Evolutionary conservation across 495 filamentous ascomycete genomes (phyloP).

Genomic region (Lasiosphaeria miniovina): DNA sequence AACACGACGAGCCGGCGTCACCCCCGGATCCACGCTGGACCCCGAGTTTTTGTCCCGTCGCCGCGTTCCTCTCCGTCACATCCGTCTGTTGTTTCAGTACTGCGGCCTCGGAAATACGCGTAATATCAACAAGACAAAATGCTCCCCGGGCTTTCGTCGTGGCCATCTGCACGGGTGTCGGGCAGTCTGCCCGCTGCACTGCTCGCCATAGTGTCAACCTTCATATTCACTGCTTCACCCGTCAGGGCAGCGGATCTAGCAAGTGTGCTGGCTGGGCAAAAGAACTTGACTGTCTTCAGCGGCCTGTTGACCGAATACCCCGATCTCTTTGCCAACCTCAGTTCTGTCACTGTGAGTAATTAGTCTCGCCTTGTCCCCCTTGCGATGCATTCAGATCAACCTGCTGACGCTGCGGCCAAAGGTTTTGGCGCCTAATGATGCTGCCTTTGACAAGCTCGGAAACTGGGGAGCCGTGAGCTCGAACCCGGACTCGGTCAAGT

Average conservation of each 20-base stretch:
- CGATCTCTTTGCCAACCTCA: background rate
- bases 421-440: constrained; percentile 26
- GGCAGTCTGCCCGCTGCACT: background rate
- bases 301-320: background rate
- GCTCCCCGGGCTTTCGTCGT: too few relatives aligned
- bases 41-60: too few relatives aligned
- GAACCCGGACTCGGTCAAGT: constrained; percentile 4
- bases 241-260: background rate
- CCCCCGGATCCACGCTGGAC: too few relatives aligned
- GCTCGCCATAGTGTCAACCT: background rate
- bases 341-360: background rate
- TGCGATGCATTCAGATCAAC: background rate
- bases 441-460: constrained; percentile 27
- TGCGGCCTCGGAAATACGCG: too few relatives aligned
- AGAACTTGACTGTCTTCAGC: background rate
- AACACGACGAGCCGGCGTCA: too few relatives aligned
- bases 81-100: too few relatives aligned
- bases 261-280: background rate
- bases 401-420: background rate
- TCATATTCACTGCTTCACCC: background rate
- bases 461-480: constrained; percentile 11
- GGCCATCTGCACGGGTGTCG: background rate
- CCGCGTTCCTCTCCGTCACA: too few relatives aligned
- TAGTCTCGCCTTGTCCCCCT: background rate
- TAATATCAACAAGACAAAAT: too few relatives aligned